A percentile compares a stretch with the other conserved stretches of the same genome.
Conservation (phyloP, 2,329 filamentous ascomycete genomes). For the Colletotrichum australisinense region DNA sequence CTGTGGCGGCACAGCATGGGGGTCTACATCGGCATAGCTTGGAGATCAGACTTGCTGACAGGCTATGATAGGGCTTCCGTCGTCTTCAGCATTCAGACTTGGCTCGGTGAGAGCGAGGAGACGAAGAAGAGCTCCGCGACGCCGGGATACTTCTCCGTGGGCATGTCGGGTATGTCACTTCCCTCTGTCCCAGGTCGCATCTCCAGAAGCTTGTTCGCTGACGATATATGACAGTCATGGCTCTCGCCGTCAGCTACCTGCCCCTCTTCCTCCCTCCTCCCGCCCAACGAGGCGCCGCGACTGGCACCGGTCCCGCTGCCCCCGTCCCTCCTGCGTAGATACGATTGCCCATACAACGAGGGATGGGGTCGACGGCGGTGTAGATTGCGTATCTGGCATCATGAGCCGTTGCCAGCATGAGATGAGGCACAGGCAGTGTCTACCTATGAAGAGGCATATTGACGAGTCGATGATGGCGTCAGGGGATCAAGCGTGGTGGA, state of each 20-base stretch:
- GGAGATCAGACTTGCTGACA: constrained; percentile 18
- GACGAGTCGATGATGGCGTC: constrained; percentile 1
- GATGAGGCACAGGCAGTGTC: too few species aligned
- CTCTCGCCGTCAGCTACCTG: constrained; percentile 64
- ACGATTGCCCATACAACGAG: too few species aligned
- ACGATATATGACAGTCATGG: constrained; percentile 61
- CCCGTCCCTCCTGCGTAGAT: constrained; percentile 42
- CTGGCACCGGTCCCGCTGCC: constrained; percentile 47
- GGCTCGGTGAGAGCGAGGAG: constrained; percentile 80
- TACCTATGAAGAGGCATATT: not conserved
- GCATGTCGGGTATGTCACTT: constrained; percentile 77
- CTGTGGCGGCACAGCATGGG: not conserved
- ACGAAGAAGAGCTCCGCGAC: constrained; percentile 73
- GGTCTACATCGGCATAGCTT: too few species aligned
- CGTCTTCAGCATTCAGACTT: constrained; percentile 79
- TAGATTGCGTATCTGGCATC: not conserved
- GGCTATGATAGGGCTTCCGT: constrained; percentile 71
- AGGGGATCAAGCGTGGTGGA: not conserved
- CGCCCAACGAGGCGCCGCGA: constrained; percentile 39
- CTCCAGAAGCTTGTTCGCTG: not conserved
- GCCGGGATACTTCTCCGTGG: constrained; percentile 77
- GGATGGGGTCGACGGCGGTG: not conserved
- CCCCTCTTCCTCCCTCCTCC: constrained; percentile 61
- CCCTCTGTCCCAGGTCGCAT: too few species aligned
- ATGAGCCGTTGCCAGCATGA: not conserved